Base-by-base conservation (phyloP, 768 basidiomycete genomes). In the Neoboletus subvelutipes region DNA sequence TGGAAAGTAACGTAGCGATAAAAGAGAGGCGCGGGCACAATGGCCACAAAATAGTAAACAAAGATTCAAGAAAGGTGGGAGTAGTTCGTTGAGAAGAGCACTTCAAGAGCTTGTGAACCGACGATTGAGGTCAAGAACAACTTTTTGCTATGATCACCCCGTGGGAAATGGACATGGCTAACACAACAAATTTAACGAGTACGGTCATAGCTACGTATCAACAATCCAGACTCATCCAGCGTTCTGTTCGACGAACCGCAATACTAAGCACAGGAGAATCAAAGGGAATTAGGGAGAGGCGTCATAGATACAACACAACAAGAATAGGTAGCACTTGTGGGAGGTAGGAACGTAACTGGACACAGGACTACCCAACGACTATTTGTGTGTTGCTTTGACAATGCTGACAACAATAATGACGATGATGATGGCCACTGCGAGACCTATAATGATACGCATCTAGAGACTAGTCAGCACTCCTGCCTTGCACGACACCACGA, bases 361-460 rank as follows among this genome's bases (percentile, higher is more conserved):
- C 20, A 45, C 8, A 41, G 29, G n/a, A 43, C 31, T 22, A 46
- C 50, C 46, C 41, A 45, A 26, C 52, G 37, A 50, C 54, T 77
- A 78, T 48, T 83, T 75, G 56, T 83, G 72, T 62, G 87, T 89
- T 70, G 93, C 84, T 78, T 92, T 94, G 70, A 97, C 90, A 67
- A 98, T 86, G 31, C 91, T 92, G 52, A 98, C 92, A 64, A 98
- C 88, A 70, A 99, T 96, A 77, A 99, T 94, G 73, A 95, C 80
- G 64, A 98, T 83, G 71, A 99, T 90, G 55, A 99, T 84, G 48
- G 83, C 83, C 66, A 99, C 88, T 52, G 90, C 93, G 45, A 90
- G 80, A 55, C 88, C 92, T 66, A 99, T 97, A 74, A 98, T 94
- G 74, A 98, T 87, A 75, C 94, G 86, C 96, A 97, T 97, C 91